These are phyloP conservation scores for Grifola frondosa DNA, from an alignment of 1,284 basidiomycete genomes.

Conservation along the genomic window DNA sequence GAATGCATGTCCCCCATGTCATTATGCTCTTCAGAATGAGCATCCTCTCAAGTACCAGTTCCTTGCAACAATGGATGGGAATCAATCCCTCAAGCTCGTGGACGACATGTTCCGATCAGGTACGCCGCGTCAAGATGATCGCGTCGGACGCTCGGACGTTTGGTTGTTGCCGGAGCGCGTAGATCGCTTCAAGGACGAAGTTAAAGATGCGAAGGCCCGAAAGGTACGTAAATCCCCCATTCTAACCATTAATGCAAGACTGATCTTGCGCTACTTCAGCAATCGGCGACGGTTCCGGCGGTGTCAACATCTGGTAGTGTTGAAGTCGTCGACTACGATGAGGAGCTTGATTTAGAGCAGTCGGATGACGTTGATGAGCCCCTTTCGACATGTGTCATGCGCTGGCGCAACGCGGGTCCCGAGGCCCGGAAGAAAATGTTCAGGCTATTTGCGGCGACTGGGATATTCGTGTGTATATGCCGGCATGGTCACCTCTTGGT, in stretches of 20 bases:
- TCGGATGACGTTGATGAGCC: neutral
- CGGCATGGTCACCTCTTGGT: constrained; percentile 34
- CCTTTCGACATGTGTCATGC: constrained; percentile 11
- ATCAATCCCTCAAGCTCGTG: constrained; percentile 31
- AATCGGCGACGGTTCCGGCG: no score
- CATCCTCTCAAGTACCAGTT: constrained; percentile 13
- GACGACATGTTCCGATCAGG: constrained; percentile 8
- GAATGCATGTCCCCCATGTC: constrained; percentile 30
- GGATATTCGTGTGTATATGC: constrained; percentile 34
- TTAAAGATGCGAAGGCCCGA: no score
- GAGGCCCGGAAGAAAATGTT: constrained; percentile 32
- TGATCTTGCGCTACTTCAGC: no score
- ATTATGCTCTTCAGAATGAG: constrained; percentile 28
- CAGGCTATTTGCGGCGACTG: constrained; percentile 32
- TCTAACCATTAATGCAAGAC: no score
- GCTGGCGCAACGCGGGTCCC: constrained; percentile 18
- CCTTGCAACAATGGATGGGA: constrained; percentile 31
- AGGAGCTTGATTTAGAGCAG: neutral
- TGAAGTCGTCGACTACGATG: no score
- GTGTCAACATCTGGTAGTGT: no score
- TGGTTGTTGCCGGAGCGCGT: constrained; percentile 20
- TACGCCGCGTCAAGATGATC: constrained; percentile 10
- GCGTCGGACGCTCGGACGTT: constrained; percentile 6
- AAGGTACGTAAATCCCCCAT: neutral
- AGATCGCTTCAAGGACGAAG: constrained; percentile 23